Evolutionary conservation across 495 filamentous ascomycete species (phyloP).

Genomic region (Penicillium antarcticum): DNA sequence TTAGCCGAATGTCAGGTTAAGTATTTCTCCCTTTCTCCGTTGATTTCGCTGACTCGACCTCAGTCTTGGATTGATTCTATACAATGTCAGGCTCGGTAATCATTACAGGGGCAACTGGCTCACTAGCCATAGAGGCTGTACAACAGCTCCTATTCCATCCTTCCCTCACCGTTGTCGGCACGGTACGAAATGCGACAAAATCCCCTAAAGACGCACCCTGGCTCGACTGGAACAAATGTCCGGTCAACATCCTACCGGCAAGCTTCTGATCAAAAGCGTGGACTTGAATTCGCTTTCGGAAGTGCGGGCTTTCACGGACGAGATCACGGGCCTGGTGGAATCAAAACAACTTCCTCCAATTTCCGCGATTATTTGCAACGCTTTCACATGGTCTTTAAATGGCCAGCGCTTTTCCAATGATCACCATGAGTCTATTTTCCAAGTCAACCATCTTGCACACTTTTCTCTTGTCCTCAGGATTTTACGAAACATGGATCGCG

Average conservation of each 20-base stretch:
- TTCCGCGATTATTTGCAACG: slow-evolving; percentile 41
- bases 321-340: slow-evolving; percentile 23
- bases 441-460: slow-evolving; percentile 44
- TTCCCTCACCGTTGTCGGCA: slow-evolving; percentile 34
- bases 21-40: too few species aligned
- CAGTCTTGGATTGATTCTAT: not conserved
- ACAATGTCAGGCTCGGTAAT: slow-evolving; percentile 31
- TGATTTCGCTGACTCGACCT: not conserved
- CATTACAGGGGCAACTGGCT: slow-evolving; percentile 46
- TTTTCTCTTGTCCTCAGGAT: slow-evolving; percentile 41
- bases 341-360: slow-evolving; percentile 38
- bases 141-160: slow-evolving; percentile 31
- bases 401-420: slow-evolving; percentile 25
- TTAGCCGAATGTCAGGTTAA: too few species aligned
- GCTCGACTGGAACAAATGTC: not conserved
- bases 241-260: slow-evolving; percentile 3
- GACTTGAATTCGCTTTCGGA: slow-evolving; percentile 37
- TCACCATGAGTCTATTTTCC: slow-evolving; percentile 42
- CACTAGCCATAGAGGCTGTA: slow-evolving; percentile 33
- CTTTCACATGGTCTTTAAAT: slow-evolving; percentile 31
- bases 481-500: slow-evolving; percentile 40
- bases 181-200: slow-evolving; percentile 34
- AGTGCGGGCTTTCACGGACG: slow-evolving; percentile 32
- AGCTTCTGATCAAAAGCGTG: slow-evolving; percentile 27
- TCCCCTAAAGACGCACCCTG: not conserved